Evolutionary conservation across 371 early-diverging fungal species (phyloP).

Genomic region (Parasitella parasitica): DNA sequence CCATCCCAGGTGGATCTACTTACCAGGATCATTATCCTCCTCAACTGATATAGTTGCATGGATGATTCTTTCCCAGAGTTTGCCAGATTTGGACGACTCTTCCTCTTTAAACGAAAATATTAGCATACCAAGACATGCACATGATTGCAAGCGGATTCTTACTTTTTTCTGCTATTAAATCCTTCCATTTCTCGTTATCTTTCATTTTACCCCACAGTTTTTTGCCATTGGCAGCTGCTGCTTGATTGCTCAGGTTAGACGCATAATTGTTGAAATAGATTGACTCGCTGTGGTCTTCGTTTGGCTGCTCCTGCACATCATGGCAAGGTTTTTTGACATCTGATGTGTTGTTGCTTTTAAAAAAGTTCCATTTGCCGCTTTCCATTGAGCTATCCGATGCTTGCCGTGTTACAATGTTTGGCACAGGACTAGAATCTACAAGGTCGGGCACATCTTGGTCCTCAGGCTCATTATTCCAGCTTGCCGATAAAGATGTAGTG

Average conservation of each 20-base stretch:
- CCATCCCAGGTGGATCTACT: not conserved
- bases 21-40: conserved; percentile 5
- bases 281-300: not conserved
- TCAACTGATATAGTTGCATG: conserved; percentile 51
- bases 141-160: not conserved
- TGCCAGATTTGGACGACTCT: conserved; percentile 24
- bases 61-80: conserved; percentile 53
- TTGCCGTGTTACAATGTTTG: conserved; percentile 4
- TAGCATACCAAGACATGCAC: not conserved
- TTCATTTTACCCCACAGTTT: conserved; percentile 43
- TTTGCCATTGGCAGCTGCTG: conserved; percentile 15
- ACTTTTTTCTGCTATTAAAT: conserved; percentile 34
- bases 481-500: not conserved
- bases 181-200: conserved; percentile 51
- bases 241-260: conserved; percentile 24
- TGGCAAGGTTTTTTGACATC: not conserved
- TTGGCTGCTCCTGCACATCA: not conserved
- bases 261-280: conserved; percentile 42
- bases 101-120: conserved; percentile 15
- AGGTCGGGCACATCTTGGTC: conserved; percentile 8
- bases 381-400: conserved; percentile 17
- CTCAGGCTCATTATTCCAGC: not conserved
- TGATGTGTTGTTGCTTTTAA: not conserved
- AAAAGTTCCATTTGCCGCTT: conserved; percentile 14
- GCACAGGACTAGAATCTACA: not conserved